Percentiles rank a stretch among this genome's conserved stretches.
Conservation (phyloP, 2,329 filamentous ascomycete species). For the Gnomoniopsis sp. region DNA sequence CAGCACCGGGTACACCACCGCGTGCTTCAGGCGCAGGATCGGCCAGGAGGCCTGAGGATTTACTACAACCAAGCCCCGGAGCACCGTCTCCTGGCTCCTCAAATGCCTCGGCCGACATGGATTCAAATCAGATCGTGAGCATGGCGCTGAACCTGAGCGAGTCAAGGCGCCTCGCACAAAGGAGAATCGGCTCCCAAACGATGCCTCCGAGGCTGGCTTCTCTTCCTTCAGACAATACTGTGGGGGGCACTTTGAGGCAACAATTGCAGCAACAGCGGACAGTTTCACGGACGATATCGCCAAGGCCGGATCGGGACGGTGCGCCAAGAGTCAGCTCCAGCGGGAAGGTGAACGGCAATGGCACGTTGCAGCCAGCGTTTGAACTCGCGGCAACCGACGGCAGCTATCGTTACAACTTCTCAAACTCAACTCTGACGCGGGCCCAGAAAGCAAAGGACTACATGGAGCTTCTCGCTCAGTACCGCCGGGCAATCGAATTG, state of each 20-base stretch:
- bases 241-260: conserved; percentile 59
- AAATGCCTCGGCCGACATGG: conserved; percentile 54
- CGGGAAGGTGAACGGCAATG: conserved; percentile 32
- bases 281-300: conserved; percentile 58
- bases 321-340: conserved; percentile 39
- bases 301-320: conserved; percentile 44
- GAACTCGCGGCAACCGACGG: conserved; percentile 38
- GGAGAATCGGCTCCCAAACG: conserved; percentile 51
- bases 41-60: conserved; percentile 21
- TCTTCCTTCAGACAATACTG: conserved; percentile 44
- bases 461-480: conserved; percentile 82
- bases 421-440: conserved; percentile 74
- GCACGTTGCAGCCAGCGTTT: conserved; percentile 45
- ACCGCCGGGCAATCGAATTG: conserved; percentile 73
- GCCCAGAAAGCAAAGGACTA: conserved; percentile 82
- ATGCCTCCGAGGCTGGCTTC: conserved; percentile 50
- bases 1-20: conserved; percentile 11
- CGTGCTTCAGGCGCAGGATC: background rate
- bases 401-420: conserved; percentile 63
- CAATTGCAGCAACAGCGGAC: conserved; percentile 71
- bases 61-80: conserved; percentile 25
- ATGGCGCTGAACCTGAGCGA: conserved; percentile 89
- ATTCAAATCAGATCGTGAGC: conserved; percentile 86
- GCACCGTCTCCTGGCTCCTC: conserved; percentile 23
- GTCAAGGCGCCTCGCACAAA: conserved; percentile 63